Conservation (phyloP, 2,329 filamentous ascomycete species). For the Colletotrichum trifolii region DNA sequence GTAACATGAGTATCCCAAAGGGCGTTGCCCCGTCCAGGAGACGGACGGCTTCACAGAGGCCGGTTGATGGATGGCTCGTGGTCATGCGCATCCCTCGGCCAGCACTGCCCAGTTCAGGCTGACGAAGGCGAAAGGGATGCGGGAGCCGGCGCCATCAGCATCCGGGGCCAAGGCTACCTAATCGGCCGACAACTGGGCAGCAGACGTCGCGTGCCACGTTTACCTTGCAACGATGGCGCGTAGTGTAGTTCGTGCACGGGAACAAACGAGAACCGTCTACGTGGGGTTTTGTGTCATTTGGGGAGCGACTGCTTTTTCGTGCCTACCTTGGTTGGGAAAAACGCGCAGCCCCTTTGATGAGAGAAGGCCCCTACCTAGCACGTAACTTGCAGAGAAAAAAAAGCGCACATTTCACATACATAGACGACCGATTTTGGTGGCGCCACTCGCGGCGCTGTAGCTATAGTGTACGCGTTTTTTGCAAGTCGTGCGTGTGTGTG, state of each 20-base stretch:
- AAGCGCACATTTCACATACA: too few species aligned
- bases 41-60: not conserved
- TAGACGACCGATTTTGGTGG: too few species aligned
- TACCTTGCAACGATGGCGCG: not conserved
- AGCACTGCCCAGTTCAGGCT: slow-evolving; percentile 12
- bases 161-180: not conserved
- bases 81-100: slow-evolving; percentile 13
- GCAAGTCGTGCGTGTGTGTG: too few species aligned
- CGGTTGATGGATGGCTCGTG: not conserved
- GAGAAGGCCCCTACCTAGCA: too few species aligned
- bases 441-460: too few species aligned
- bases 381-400: too few species aligned
- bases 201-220: slow-evolving; percentile 7
- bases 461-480: too few species aligned
- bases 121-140: not conserved
- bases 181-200: not conserved
- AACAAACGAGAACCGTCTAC: not conserved
- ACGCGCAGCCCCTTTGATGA: not conserved
- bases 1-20: too few species aligned
- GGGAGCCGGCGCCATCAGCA: not conserved
- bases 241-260: slow-evolving; percentile 1
- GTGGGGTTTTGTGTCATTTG: too few species aligned
- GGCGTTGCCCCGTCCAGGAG: too few species aligned
- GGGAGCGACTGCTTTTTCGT: too few species aligned
- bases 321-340: too few species aligned